These are phyloP conservation scores for Ilyonectria mors-panacis DNA, from an alignment of 2,329 filamentous ascomycete species.

Conservation along the genomic window DNA sequence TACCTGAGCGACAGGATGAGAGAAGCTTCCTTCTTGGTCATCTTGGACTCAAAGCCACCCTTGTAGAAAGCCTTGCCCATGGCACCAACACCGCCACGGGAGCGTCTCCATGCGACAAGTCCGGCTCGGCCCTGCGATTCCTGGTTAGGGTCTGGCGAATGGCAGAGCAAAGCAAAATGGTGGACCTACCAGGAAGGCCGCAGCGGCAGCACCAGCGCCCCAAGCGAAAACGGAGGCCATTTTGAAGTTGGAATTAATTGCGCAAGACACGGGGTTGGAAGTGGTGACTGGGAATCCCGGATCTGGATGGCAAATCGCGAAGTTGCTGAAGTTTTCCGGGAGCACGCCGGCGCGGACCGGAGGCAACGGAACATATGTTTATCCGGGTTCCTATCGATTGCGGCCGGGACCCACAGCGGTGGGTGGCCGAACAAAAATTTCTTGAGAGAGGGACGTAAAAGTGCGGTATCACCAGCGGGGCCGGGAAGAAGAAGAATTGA, in stretches of 20 bases:
- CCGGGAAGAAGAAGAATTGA: slow-evolving; percentile 44
- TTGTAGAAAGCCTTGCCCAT: slow-evolving; percentile 97
- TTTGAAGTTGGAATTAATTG: slow-evolving; percentile 21
- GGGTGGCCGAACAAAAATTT: slow-evolving; percentile 44
- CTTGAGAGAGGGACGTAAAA: slow-evolving; percentile 40
- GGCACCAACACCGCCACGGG: slow-evolving; percentile 81
- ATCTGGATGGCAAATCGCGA: slow-evolving; percentile 37
- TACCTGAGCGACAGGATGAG: slow-evolving; percentile 94
- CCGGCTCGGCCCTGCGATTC: slow-evolving; percentile 85
- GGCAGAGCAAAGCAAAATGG: neutral
- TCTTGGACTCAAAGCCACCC: slow-evolving; percentile 96
- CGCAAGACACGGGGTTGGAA: slow-evolving; percentile 25
- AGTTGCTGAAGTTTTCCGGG: slow-evolving; percentile 46
- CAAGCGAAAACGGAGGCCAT: slow-evolving; percentile 63
- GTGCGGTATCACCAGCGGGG: slow-evolving; percentile 44
- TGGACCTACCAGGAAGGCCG: slow-evolving; percentile 64
- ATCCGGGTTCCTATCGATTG: slow-evolving; percentile 47
- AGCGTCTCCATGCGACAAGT: slow-evolving; percentile 88
- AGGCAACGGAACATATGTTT: slow-evolving; percentile 38
- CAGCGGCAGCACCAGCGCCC: slow-evolving; percentile 65
- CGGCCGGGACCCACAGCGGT: slow-evolving; percentile 18
- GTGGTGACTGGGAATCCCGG: slow-evolving; percentile 33
- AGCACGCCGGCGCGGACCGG: slow-evolving; percentile 45
- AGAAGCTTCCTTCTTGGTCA: slow-evolving; percentile 92
- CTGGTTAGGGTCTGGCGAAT: slow-evolving; percentile 25